Evolutionary conservation across 768 basidiomycete species (phyloP), one percentile per base, ranked within the genome.

Genomic region (Panaeolus cyanescens): DNA sequence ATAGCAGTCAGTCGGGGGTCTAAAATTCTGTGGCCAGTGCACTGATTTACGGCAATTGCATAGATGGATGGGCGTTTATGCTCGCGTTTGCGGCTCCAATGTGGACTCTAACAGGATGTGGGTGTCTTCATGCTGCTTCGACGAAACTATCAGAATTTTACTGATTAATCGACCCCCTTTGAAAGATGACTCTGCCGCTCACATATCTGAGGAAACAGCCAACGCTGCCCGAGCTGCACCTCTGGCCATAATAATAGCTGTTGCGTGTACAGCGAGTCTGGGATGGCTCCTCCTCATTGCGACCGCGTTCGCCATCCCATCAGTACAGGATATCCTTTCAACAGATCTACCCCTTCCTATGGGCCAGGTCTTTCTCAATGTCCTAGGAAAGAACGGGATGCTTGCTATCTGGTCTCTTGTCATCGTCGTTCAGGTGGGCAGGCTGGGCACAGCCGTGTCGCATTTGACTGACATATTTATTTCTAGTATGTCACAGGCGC

Each of bases 41-140:
- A 4, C 12, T 25, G 8, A 55, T 37, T 15, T 25, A 22, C 59
- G 15, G 60, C 33, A 6, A 69, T 53, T 19, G n/a, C 17, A n/a
- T 65, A 90, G 89, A 80, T 71, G 87, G 85, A 13, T 90, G 89
- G 89, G 87, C 89, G 1, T 91, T 91, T 70, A 76, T 90, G 63
- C 70, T 91, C 45, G 80, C 90, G 0, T 90, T 91, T 68, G 89
- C 88, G 0, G 78, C 90, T 1, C 87, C 89, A 0, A 91, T 91
- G 90, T 91, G 89, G 89, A 90, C 88, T 3, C 72, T 91, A 59
- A 91, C 90, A 2, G 90, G 89, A 62, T 91, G 89, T 90, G 58
- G 65, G 87, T 25, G 5, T 37, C 33, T 32, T 59, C 32, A 28
- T 13, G 36, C 39, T n/a, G n/a, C n/a, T n/a, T n/a, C n/a, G n/a